These are phyloP conservation scores for Alternaria sp. DNA, from an alignment of 2,329 filamentous ascomycete genomes.

Conservation along the genomic window DNA sequence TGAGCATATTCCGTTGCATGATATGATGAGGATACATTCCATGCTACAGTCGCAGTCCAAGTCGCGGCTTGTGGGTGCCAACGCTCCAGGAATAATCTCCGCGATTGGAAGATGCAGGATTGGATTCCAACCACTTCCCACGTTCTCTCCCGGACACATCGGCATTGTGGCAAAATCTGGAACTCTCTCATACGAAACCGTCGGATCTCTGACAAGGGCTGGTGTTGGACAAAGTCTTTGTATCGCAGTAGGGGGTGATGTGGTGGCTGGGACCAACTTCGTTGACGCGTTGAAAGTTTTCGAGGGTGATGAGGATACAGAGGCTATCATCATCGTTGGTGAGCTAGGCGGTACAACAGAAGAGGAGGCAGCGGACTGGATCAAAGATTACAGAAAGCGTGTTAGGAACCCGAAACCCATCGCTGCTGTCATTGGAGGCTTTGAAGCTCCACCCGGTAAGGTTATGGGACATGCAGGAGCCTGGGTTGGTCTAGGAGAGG, in stretches of 20 bases:
- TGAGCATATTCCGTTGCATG: conserved; percentile 79
- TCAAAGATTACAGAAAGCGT: conserved; percentile 67
- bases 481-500: conserved; percentile 71
- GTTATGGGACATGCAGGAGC: conserved; percentile 84
- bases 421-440: conserved; percentile 72
- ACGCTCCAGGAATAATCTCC: conserved; percentile 80
- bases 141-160: conserved; percentile 71
- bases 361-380: conserved; percentile 76
- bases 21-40: conserved; percentile 75
- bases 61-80: conserved; percentile 78
- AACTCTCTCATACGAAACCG: conserved; percentile 80
- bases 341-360: conserved; percentile 75
- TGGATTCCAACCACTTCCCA: conserved; percentile 78
- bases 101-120: conserved; percentile 73
- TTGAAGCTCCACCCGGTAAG: conserved; percentile 66
- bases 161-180: conserved; percentile 83
- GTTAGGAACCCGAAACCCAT: conserved; percentile 73
- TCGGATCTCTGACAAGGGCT: conserved; percentile 74
- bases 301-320: conserved; percentile 69
- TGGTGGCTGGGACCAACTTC: conserved; percentile 75
- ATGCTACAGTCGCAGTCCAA: conserved; percentile 74
- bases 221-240: conserved; percentile 79
- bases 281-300: conserved; percentile 73
- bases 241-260: conserved; percentile 79
- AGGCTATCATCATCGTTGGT: conserved; percentile 74